These are phyloP conservation scores for Oryza glumipatula DNA, from an alignment of 176 grass and related monocot genomes.

Conservation along the genomic window DNA sequence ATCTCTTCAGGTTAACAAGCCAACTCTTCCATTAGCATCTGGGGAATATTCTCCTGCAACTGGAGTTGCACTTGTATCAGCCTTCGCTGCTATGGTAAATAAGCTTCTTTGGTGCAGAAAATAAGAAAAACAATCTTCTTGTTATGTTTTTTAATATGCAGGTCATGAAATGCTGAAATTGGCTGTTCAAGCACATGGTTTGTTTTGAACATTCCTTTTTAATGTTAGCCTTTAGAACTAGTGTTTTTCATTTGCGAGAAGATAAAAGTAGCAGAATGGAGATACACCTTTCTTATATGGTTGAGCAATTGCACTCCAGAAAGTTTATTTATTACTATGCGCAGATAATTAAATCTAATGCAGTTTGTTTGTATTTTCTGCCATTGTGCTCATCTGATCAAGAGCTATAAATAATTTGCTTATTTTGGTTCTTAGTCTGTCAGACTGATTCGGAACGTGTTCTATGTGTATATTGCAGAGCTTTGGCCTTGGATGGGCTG, in stretches of 20 bases:
- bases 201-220: background rate
- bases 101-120: background rate
- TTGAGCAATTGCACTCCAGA: conserved; percentile 1
- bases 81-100: conserved; percentile 80
- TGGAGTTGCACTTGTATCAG: conserved; percentile 74
- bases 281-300: conserved; percentile 1
- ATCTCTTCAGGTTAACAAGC: conserved; percentile 82
- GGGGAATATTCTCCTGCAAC: conserved; percentile 84
- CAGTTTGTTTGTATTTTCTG: background rate
- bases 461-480: conserved; percentile 66
- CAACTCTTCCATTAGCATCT: conserved; percentile 91
- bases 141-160: conserved; percentile 7
- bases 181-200: background rate
- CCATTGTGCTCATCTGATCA: background rate
- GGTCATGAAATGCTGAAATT: background rate
- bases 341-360: background rate
- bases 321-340: background rate
- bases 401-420: background rate
- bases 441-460: conserved; percentile 37
- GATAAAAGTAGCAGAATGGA: background rate
- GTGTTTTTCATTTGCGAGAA: background rate
- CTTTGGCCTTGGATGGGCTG: conserved; percentile 76
- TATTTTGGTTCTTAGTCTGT: conserved; percentile 15
- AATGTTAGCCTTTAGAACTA: background rate
- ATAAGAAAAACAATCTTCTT: background rate